Conservation (phyloP, 257 asterid species). For the Ophiorrhiza pumila region DNA sequence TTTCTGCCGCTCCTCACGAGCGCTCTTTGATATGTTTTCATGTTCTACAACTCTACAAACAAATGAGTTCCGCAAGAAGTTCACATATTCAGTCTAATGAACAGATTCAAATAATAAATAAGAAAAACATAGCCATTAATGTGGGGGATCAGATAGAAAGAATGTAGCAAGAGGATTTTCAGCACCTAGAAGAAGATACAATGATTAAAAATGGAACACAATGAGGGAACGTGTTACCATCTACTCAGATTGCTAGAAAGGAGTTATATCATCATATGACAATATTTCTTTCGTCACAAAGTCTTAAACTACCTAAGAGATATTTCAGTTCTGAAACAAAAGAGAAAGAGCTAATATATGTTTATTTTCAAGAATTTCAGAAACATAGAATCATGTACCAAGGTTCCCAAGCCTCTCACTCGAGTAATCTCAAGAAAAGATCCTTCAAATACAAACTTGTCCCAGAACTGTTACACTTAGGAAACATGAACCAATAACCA, state of each 20-base stretch:
- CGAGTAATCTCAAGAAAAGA: not conserved
- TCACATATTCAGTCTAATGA: constrained; percentile 8
- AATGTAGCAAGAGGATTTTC: not conserved
- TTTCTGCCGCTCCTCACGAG: constrained; percentile 60
- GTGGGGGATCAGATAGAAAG: not conserved
- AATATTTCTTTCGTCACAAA: not conserved
- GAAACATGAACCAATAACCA: not conserved
- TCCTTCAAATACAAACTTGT: not conserved
- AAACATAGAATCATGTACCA: not conserved
- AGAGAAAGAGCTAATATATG: not conserved
- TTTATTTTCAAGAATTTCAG: not conserved
- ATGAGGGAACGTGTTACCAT: not conserved
- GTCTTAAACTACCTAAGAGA: not conserved
- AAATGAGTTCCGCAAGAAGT: constrained; percentile 14
- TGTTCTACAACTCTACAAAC: constrained; percentile 65
- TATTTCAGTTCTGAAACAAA: not conserved
- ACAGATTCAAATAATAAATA: not conserved
- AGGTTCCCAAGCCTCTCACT: not conserved
- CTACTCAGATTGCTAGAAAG: not conserved
- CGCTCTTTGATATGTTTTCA: constrained; percentile 48
- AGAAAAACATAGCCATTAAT: not conserved
- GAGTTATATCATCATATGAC: not conserved
- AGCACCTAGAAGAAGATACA: too few relatives aligned
- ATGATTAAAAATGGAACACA: not conserved
- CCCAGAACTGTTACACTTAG: not conserved